phyloP scores from a whole-genome alignment of 1,284 basidiomycete species.

The Peniophora sp. region DNA sequence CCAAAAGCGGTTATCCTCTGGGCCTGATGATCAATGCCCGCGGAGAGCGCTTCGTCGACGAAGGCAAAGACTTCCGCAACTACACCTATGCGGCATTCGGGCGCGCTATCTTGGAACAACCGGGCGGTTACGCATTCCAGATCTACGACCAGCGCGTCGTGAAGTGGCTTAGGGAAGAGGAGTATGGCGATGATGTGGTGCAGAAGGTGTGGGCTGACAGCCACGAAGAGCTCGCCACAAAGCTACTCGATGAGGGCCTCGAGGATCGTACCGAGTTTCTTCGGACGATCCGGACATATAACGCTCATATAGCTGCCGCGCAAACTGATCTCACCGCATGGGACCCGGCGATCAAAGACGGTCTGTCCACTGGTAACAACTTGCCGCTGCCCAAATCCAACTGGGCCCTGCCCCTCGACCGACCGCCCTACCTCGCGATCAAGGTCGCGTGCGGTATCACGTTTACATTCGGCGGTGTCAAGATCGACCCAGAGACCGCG shows the following conservation, averaged over 20 bases:
- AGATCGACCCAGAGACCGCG: conserved; percentile 46
- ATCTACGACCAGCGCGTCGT: conserved; percentile 45
- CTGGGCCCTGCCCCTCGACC: conserved; percentile 50
- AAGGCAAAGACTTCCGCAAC: conserved; percentile 63
- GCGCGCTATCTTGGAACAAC: conserved; percentile 47
- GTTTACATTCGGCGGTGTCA: conserved; percentile 63
- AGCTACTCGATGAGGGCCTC: conserved; percentile 38
- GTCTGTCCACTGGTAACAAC: conserved; percentile 36
- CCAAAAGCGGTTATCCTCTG: conserved; percentile 64
- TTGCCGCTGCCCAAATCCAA: conserved; percentile 40
- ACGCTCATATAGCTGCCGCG: conserved; percentile 35
- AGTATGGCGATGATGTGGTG: conserved; percentile 54
- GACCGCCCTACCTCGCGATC: conserved; percentile 52
- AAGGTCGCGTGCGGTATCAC: conserved; percentile 63
- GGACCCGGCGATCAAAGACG: conserved; percentile 60
- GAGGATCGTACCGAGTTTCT: conserved; percentile 33
- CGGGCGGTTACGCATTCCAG: conserved; percentile 53
- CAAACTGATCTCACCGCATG: conserved; percentile 30
- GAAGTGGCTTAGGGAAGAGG: conserved; percentile 43
- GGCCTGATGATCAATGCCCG: conserved; percentile 57
- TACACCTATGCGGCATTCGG: conserved; percentile 67
- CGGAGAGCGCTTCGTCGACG: conserved; percentile 58
- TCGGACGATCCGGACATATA: conserved; percentile 40
- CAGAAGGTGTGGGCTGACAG: conserved; percentile 42
- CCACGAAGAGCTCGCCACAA: conserved; percentile 42